Evolutionary conservation across 2,329 filamentous ascomycete species (phyloP).

Genomic region (Stemphylium beticola): DNA sequence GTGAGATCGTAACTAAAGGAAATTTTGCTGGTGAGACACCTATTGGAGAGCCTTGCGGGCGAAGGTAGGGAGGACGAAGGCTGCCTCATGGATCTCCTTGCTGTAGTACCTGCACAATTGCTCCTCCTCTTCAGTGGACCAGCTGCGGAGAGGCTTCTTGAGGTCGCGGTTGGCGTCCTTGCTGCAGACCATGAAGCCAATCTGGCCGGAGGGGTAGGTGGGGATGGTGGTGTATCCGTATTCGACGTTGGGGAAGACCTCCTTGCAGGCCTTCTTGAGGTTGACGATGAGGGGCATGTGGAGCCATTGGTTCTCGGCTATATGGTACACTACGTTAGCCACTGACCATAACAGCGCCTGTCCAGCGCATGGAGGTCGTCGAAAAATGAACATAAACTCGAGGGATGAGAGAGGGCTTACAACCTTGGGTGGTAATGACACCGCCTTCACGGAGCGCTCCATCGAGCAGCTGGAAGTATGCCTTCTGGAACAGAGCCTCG

Average conservation of each 20-base stretch:
- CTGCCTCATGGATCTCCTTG: slow-evolving; percentile 92
- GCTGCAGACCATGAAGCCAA: slow-evolving; percentile 99
- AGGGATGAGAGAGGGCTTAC: slow-evolving; percentile 73
- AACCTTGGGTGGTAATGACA: slow-evolving; percentile 99
- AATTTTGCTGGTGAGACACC: slow-evolving; percentile 15
- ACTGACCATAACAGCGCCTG: slow-evolving; percentile 18
- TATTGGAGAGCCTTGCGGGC: slow-evolving; percentile 73
- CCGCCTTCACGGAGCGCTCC: slow-evolving; percentile 91
- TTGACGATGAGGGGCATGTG: slow-evolving; percentile 91
- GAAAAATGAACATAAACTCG: slow-evolving; percentile 22
- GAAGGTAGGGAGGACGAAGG: slow-evolving; percentile 92
- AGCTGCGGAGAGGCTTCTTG: slow-evolving; percentile 80
- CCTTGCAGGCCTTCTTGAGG: slow-evolving; percentile 95
- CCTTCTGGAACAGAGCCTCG: slow-evolving; percentile 96
- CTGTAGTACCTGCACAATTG: slow-evolving; percentile 97
- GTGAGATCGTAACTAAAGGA: slow-evolving; percentile 25
- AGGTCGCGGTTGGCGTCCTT: slow-evolving; percentile 88
- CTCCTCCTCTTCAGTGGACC: slow-evolving; percentile 87
- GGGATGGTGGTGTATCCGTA: slow-evolving; percentile 99
- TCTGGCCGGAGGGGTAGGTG: slow-evolving; percentile 98
- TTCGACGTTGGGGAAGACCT: slow-evolving; percentile 96
- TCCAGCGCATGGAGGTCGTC: slow-evolving; percentile 20
- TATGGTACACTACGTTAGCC: slow-evolving; percentile 32
- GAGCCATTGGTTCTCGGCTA: slow-evolving; percentile 99
- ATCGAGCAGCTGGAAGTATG: slow-evolving; percentile 94